These are phyloP conservation scores for Solanum raphanifolium DNA, from an alignment of 257 asterid species.

Conservation along the genomic window DNA sequence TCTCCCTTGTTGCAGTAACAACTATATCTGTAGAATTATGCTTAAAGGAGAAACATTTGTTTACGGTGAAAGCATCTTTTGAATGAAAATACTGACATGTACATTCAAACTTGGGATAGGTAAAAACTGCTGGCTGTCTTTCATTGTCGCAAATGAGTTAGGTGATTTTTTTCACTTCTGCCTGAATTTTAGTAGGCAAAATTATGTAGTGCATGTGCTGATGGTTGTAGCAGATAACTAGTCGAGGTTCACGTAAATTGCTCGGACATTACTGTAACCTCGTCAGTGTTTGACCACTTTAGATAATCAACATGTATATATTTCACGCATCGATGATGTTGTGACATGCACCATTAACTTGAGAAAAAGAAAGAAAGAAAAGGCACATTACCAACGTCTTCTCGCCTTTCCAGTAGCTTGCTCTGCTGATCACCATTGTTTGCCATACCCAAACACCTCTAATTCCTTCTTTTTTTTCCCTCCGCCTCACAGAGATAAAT, in stretches of 20 bases:
- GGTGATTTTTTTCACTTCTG: not conserved
- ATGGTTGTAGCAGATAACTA: not conserved
- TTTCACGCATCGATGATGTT: not conserved
- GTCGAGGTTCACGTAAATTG: not conserved
- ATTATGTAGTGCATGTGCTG: not conserved
- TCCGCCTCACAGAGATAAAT: not conserved
- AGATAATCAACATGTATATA: not conserved
- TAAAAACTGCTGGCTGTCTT: not conserved
- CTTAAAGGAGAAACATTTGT: not conserved
- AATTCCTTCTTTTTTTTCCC: not conserved
- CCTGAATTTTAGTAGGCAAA: not conserved
- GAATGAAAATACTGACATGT: not conserved
- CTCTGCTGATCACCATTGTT: not conserved
- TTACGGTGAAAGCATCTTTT: not conserved
- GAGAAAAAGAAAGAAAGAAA: not conserved
- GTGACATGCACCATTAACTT: not conserved
- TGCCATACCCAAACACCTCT: not conserved
- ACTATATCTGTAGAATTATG: not conserved
- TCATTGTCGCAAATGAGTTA: not conserved
- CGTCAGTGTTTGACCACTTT: not conserved
- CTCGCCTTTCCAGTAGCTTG: not conserved
- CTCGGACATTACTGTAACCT: not conserved
- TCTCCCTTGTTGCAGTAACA: not conserved
- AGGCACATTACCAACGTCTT: not conserved
- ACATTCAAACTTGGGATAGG: not conserved